These are phyloP conservation scores for Salisapilia sapeloensis DNA, from an alignment of 352 stramenopile genomes.

Conservation along the genomic window DNA sequence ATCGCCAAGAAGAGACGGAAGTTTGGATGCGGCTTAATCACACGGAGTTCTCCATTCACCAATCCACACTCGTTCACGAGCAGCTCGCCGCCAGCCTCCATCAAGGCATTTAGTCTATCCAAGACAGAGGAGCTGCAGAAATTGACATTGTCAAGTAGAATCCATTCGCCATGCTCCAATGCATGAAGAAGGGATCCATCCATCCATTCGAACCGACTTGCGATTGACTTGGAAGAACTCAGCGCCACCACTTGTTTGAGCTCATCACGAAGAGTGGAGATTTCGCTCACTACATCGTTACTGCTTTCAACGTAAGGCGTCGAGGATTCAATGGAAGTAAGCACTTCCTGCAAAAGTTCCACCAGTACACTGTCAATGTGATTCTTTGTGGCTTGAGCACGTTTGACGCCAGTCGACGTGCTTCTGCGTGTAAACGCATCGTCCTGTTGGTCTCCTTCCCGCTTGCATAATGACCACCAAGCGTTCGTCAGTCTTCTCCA, in stretches of 20 bases:
- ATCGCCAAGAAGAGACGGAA: slow-evolving; percentile 99
- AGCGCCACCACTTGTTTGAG: slow-evolving; percentile 25
- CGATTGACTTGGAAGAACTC: slow-evolving; percentile 41
- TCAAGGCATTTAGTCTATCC: slow-evolving; percentile 98
- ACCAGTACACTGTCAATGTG: too few species aligned
- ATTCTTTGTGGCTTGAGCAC: too few species aligned
- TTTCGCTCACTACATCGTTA: too few species aligned
- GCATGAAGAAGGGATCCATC: slow-evolving; percentile 96
- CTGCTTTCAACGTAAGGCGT: too few species aligned
- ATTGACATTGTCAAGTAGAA: slow-evolving; percentile 99
- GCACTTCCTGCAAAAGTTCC: too few species aligned
- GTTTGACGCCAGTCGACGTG: too few species aligned
- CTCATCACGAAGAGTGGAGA: too few species aligned
- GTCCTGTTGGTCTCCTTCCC: too few species aligned
- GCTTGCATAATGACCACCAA: too few species aligned
- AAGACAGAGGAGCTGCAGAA: slow-evolving; percentile 98
- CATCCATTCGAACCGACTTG: slow-evolving; percentile 94
- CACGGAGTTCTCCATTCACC: slow-evolving; percentile 77
- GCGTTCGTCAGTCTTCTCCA: too few species aligned
- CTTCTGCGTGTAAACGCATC: too few species aligned
- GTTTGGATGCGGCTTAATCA: slow-evolving; percentile 94
- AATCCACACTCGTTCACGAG: slow-evolving; percentile 97
- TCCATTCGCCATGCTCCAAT: slow-evolving; percentile 96
- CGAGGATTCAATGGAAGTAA: too few species aligned
- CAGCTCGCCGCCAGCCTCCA: slow-evolving; percentile 95